phyloP scores from a whole-genome alignment of 2,329 filamentous ascomycete genomes.

The Fusarium metavorans region DNA sequence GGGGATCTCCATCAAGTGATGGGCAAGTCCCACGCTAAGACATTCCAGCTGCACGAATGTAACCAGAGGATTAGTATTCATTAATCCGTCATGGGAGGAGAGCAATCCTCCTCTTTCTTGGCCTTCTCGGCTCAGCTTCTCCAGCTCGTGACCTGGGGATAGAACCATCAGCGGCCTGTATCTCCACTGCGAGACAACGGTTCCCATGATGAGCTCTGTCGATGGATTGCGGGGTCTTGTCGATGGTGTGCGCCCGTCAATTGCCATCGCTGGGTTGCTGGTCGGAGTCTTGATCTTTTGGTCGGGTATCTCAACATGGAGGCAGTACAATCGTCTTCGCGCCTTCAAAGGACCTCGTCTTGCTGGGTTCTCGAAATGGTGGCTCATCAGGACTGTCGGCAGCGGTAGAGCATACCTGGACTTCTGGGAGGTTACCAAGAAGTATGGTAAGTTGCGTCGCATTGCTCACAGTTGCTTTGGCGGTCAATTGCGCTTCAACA shows the following conservation, averaged over 20 bases:
- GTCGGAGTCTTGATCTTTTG: conserved; percentile 15
- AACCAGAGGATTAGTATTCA: neutral
- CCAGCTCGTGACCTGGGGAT: conserved; percentile 5
- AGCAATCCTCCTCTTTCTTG: neutral
- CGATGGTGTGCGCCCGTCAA: conserved; percentile 11
- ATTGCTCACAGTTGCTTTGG: neutral
- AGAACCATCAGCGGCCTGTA: neutral
- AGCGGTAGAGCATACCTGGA: conserved; percentile 51
- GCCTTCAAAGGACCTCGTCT: conserved; percentile 55
- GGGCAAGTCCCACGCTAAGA: neutral
- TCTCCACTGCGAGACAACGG: neutral
- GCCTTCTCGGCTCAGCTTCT: neutral
- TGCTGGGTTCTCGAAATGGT: conserved; percentile 55
- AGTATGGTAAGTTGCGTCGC: conserved; percentile 48
- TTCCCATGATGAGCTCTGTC: conserved; percentile 14
- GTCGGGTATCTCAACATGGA: conserved; percentile 33
- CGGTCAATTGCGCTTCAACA: neutral
- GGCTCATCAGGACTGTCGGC: conserved; percentile 49
- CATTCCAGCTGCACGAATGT: conserved; percentile 1
- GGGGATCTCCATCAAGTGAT: neutral
- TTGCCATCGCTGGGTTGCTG: conserved; percentile 17
- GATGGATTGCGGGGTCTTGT: neutral
- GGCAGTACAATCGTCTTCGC: conserved; percentile 52
- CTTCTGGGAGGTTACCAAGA: conserved; percentile 50
- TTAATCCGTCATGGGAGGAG: neutral